Base-by-base conservation (phyloP, 2,329 filamentous ascomycete genomes). In the Juglanconis juglandina region DNA sequence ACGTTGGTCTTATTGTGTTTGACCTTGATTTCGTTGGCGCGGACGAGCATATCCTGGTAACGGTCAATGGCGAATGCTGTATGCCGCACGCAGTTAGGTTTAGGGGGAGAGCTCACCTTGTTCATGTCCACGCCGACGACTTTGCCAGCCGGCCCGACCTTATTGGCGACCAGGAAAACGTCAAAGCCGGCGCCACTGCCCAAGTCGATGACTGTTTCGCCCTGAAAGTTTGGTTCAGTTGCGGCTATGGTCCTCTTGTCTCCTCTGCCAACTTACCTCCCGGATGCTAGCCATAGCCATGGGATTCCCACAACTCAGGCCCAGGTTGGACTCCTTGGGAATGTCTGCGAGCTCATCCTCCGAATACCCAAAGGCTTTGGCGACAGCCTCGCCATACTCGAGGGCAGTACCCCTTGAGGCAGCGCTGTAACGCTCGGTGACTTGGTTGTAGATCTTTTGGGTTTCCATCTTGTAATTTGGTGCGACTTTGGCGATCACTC, bases 121-220 rank as follows among this genome's bases (percentile, higher is more conserved):
- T 81, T 87, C 80, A 87, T 86, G 65, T 87, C 84, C 4, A 87
- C 72, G 7, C 84, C 85, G 53, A 86, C 80, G 3, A 75, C 81
- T 34, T 71, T 77, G 1, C 83, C 83, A 4, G 68, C 69, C 0
- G 65, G 51, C 0, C 82, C 82, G 42, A 86, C 77, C 65, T 77
- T 81, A 33, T 72, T 72, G 4, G 80, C 75, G 10, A 83, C 82
- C 3, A 81, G 76, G 62, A 86, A 84, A 17, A 81, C 78, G 66
- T 87, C 84, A 49, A 87, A 81, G 0, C 84, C 84, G 7, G 79
- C 82, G 3, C 85, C 83, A 62, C 76, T 78, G 2, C 84, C 84
- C 1, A 87, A 72, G 64, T 86, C 84, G 59, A 87, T 70, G 2
- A 86, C 76, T 0, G 76, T 82, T 66, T 87, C 84, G 13, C 82